Percentiles rank a stretch among this genome's conserved stretches.
phyloP scores from a whole-genome alignment of 2,329 filamentous ascomycete species.

The Phialocephala sp. region DNA sequence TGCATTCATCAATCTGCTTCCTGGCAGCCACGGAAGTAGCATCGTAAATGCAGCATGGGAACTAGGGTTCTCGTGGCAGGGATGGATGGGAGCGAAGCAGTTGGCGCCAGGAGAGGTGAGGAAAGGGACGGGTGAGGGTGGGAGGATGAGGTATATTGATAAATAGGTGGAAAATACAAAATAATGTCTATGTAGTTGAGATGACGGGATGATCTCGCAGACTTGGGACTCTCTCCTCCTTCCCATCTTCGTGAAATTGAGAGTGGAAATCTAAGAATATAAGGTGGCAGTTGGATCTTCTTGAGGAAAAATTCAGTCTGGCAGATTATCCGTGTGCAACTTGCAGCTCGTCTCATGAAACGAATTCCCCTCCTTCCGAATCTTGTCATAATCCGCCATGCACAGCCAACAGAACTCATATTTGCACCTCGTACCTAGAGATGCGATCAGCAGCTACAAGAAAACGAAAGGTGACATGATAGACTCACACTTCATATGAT shows the following conservation, averaged over 20 bases:
- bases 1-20: neutral
- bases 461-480: neutral
- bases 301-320: neutral
- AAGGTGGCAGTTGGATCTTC: too few species aligned
- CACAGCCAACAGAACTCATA: constrained; percentile 14
- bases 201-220: neutral
- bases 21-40: neutral
- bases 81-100: neutral
- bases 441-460: neutral
- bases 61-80: neutral
- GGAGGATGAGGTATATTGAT: neutral
- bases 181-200: neutral
- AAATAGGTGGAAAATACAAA: neutral
- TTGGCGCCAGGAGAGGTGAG: neutral
- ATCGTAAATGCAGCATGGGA: neutral
- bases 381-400: constrained; percentile 9
- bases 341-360: constrained; percentile 7
- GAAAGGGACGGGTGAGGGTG: neutral
- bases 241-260: too few species aligned
- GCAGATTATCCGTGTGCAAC: constrained; percentile 7
- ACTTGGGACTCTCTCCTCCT: too few species aligned
- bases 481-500: constrained; percentile 12
- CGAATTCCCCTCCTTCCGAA: constrained; percentile 10
- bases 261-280: too few species aligned
- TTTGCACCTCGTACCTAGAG: neutral